These are phyloP conservation scores for Saccharomycopsis microspora DNA, from an alignment of 805 yeast genomes.

Conservation along the genomic window DNA sequence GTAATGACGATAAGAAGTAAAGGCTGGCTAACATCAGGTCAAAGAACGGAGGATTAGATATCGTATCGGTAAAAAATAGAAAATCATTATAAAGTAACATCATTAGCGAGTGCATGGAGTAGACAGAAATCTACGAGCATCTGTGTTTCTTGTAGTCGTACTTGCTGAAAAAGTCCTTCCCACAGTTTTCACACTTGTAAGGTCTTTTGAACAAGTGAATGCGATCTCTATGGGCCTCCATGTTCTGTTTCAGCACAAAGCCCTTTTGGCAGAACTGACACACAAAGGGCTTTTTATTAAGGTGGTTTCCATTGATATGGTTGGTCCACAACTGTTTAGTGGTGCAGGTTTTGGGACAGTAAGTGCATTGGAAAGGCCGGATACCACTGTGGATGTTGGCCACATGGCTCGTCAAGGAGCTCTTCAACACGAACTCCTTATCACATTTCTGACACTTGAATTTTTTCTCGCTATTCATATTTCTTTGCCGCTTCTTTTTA, in stretches of 20 bases:
- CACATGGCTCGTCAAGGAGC: constrained; percentile 12
- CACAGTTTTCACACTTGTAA: constrained; percentile 13
- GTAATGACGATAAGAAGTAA: not conserved
- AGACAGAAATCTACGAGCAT: constrained; percentile 2
- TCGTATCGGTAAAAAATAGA: no score
- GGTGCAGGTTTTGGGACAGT: constrained; percentile 15
- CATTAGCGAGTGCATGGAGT: no score
- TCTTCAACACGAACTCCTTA: constrained; percentile 10
- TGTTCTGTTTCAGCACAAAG: constrained; percentile 16
- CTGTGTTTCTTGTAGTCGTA: constrained; percentile 15
- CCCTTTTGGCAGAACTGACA: constrained; percentile 14
- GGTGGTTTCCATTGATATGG: constrained; percentile 15
- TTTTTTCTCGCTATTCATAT: not conserved
- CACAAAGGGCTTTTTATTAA: constrained; percentile 14
- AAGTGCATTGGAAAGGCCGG: constrained; percentile 9
- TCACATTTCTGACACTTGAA: constrained; percentile 13
- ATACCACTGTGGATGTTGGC: constrained; percentile 9
- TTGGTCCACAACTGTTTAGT: constrained; percentile 15
- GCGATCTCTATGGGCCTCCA: constrained; percentile 17
- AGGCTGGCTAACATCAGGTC: not conserved
- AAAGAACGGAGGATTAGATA: not conserved
- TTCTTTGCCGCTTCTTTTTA: not conserved
- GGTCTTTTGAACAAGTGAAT: constrained; percentile 15
- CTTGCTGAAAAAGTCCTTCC: constrained; percentile 12
- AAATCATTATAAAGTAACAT: no score